Evolutionary conservation across 306 rosid genomes (phyloP), one percentile per base, ranked within the genome.

Genomic region (Boehmeria nivea): DNA sequence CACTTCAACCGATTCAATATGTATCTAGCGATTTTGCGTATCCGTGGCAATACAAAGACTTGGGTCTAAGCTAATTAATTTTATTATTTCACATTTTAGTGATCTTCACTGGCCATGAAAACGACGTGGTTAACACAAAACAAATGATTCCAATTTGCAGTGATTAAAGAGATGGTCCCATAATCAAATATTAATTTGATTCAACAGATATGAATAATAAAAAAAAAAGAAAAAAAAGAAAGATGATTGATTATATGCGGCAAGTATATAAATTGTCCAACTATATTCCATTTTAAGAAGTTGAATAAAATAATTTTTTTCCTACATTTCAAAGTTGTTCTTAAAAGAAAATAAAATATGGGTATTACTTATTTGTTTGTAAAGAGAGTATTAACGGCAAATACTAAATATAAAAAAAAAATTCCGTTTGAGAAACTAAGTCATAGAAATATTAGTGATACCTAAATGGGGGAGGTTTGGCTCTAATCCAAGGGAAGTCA

Each of bases 111-210:
- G 59, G 21, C 12, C 12, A 3, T 55, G 60, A 55, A 55, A 37
- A 38, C 39, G 64, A 43, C 64, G 51, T 59, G 64, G 51, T 42
- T 19, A 59, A 24, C 64, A 59, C 54, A 59, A 44, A 59, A 38
- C 60, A 36, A 59, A 43, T 8, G 63, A 58, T 24, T 43, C 34
- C 61, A n/a, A n/a, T n/a, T n/a, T n/a, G n/a, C n/a, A 22, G n/a
- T 56, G 37, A 58, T 26, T 42, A 12, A 34, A n/a, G 21, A 15
- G 39, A 27, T 12, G 23, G 37, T 26, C 39, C 12, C 37, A 3
- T 51, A 31, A 45, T 16, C 12, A 22, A 23, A 48, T 23, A 48
- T 3, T 20, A 20, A n/a, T 11, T 49, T 2, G 54, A 54, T 31
- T 16, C 17, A 19, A 17, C 10, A 26, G 16, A 20, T 33, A 33